Evolutionary conservation across 805 yeast species (phyloP), one percentile per base, ranked within the genome.

Genomic region (Pichia cabralensis): DNA sequence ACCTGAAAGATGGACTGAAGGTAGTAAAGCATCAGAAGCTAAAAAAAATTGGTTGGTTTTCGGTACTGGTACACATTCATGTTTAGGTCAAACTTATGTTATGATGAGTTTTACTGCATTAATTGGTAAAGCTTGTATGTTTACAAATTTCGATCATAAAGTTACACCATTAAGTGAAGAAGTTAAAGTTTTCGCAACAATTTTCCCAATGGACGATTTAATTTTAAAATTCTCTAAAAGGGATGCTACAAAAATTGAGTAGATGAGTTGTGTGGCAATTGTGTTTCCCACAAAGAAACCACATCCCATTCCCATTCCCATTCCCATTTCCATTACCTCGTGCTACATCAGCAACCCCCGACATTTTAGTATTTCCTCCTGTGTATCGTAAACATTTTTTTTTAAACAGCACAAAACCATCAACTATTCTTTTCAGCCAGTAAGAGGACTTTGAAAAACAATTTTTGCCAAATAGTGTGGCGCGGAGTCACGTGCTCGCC

Each of bases 151-250:
- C 64, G 61, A 71, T 39, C 98, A 92, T 58, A 70, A 76, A 45
- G 75, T 80, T 30, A 92, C 98, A 17, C 80, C 78, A 27, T 65
- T 79, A 47, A 77, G 89, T 47, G 98, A 92, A 64, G 78, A 85
- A 53, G 86, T 92, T 53, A 83, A 85, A 55, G 97, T 92, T 26
- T 92, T 92, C 57, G 98, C 98, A 19, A 92, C 98, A 14, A 86
- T 92, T 55, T 92, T 92, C 81, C 98, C 98, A 19, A 76, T 84
- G 58, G 98, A 92, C 62, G 96, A 92, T 58, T 75, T 94, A 55
- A 73, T 83, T 45, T 63, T 92, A 56, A 65, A 76, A 48, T 89
- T 88, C 67, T 67, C 64, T 31, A 64, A 55, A 47, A 75, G 92
- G 63, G 81, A 81, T 44, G 76, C 80, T 26, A 34, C 40, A 9